Evolutionary conservation across 2,329 filamentous ascomycete species (phyloP), one percentile per base, ranked within the genome.

Genomic region (Fusarium chuoi): DNA sequence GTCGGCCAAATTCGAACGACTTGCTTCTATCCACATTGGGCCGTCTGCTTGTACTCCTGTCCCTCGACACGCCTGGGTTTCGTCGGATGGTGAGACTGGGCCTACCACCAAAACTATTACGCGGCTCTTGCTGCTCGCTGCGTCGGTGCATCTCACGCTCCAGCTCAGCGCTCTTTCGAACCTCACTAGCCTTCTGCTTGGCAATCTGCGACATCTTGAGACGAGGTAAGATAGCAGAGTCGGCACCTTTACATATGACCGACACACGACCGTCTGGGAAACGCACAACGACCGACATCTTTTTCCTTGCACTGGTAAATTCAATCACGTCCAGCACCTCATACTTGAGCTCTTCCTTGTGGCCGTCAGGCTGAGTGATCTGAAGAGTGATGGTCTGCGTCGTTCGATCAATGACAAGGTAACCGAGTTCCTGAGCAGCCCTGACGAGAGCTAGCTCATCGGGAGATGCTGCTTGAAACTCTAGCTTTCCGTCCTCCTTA

Each of bases 281-380:
- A n/a, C 93, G 91, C 5, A 98, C 90, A 33, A 98, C 84, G 46
- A 98, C 91, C 0, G 95, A 96, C 95, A 98, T 98, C 45, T 95
- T 89, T 83, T 98, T 98, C 30, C 95, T 89, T 70, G 92, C 90
- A 82, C 94, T 97, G 69, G 93, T 96, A 77, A 98, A 98, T 79
- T 98, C 95, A 66, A 98, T 94, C 8, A 97, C 88, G 77, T 98
- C 94, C 38, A 98, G 83, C 9, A 98, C 89, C 70, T 97, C 90
- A 76, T 96, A 98, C 1, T 86, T 87, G 76, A 94, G 91, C 6
- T 87, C 85, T 7, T 87, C 82, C 14, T 79, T 77, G 7, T 78
- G 76, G 9, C 84, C 84, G 35, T 82, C 80, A 7, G 80, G 76
- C 22, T 80, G 81, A 1, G 80, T 81, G 26, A 88, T 80, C 30